Evolutionary conservation across 768 basidiomycete genomes (phyloP), one percentile per base, ranked within the genome.

Genomic region (Lenzites betulinus): DNA sequence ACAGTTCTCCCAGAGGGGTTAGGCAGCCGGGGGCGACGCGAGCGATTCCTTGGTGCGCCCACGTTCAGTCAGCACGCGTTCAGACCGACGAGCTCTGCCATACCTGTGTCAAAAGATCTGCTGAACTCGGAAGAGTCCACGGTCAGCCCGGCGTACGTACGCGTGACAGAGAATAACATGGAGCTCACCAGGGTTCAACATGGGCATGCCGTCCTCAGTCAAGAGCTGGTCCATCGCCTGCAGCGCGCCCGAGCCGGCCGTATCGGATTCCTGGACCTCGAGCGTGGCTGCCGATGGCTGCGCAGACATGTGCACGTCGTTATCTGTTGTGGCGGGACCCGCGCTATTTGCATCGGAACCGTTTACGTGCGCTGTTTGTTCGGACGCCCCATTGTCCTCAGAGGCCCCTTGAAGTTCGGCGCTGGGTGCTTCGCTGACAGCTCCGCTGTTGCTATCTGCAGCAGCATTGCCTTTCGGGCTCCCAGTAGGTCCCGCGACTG

Each of bases 91-190:
- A 42, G 73, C 3, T 23, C 71, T 69, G 51, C 51, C 38, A 48
- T 57, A 83, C 85, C 81, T 87, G 85, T 26, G 86, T 87, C 70
- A 87, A 75, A 54, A 87, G 74, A 63, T 87, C 85, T 56, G 84
- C 85, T 83, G 56, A 13, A 67, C 43, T 23, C 62, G 46, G n/a
- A n/a, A n/a, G n/a, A n/a, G 18, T 7, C 7, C 16, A 25, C 28
- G 25, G 28, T 46, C 52, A 51, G 30, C 33, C 3, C 41, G 46
- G 30, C 28, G 42, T 49, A 43, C 44, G 47, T 47, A 23, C 7
- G n/a, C 15, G 20, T 3, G 2, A 30, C 18, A 11, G 30, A 30
- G n/a, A 33, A 5, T 11, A 11, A 33, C 6, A 33, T 33, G 6
- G 30, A 33, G 74, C 82, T 26, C 43, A 87, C 86, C 85, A 74